Base-by-base conservation (phyloP, 495 filamentous ascomycete species). In the Neurospora tetraspora region DNA sequence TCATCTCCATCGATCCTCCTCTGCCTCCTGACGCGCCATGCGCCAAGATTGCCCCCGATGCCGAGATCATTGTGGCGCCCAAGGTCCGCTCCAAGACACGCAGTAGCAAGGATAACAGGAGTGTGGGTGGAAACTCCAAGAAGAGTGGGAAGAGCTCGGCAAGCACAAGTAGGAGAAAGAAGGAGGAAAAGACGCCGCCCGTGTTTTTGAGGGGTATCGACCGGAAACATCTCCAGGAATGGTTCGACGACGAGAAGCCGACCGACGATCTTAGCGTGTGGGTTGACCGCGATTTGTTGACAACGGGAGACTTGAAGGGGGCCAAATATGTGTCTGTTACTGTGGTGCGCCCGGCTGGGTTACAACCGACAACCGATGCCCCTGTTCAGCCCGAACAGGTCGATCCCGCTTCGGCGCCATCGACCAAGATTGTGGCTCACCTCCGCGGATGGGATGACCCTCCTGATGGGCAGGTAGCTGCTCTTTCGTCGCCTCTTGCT, bases 1-100 rank as follows among this genome's bases (percentile, higher is more conserved):
- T 98, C 42, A 90, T 91, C 9, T 93, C 94, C 39, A 83, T 97
- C 36, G 88, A 87, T 10, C 94, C 94, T 3, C 83, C 90, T n/a
- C 89, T 88, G 3, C 78, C 92, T 39, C 84, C 87, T 3, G 87
- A 89, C 27, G 89, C 90, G 8, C 87, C 92, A 4, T 97, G 97
- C 78, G 94, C 94, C 37, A 98, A 97, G 82, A 92, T 99, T 72
- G 90, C 92, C 0, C 91, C 94, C 0, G 94, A 98, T 78, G 95
- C 93, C 27, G 96, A 99, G 81, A 94, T 98, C 69, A 94, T 97
- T 72, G 96, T 99, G 34, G 95, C 96, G 5, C 96, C 96, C 1
- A 99, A 99, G 80, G 90, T 81, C 0, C 80, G 86, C 68, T 77
- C 84, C 34, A 87, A 86, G 70, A 77, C 80, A 36, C 81, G 82